Evolutionary conservation across 2,329 filamentous ascomycete species (phyloP), one percentile per base, ranked within the genome.

Genomic region (Aspergillus sp.): DNA sequence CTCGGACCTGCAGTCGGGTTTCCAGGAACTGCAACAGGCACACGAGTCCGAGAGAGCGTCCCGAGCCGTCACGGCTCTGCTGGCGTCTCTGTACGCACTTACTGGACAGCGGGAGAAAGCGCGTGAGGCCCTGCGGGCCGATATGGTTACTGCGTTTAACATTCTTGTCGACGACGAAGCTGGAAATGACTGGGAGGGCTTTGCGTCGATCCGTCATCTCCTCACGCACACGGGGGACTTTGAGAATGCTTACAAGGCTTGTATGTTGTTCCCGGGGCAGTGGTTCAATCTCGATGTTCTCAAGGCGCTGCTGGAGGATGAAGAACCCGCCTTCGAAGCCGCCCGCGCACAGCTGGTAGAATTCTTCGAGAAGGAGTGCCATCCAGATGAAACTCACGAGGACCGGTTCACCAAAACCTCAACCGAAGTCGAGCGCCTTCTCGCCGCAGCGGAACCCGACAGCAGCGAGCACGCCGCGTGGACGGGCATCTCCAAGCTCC

Each of bases 101-200:
- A 54, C 8, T 23, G 50, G 45, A 48, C 43, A 50, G 17, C n/a
- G n/a, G 1, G 19, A 8, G 2, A 50, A 54, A 30, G 57, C 57
- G 7, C 50, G 31, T 1, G 50, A 60, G 3, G 7, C 54, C 7
- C 52, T 54, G 3, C 57, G 57, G 3, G 7, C 57, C 3, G 51
- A 54, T 1, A 49, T 60, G 19, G 57, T 60, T 1, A 50, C 41
- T 7, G 52, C 47, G 2, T 55, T 60, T 19, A 60, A 60, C 41
- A 51, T 60, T 5, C 51, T 60, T 11, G 7, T 19, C 6, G 58
- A 60, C 25, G 52, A 51, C 34, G 53, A 54, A 22, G 6, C 5
- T 3, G 25, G 11, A 5, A 60, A 60, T 23, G 58, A 60, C 47
- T 28, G 22, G 22, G 25, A 45, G 22, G 51, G 31, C 3, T 60